Percentiles rank a stretch among this genome's conserved stretches.
Conservation (phyloP, 78 protist species). For the slime mould (Dictyostelium discoideum) region dicty_2.7 NC_007089.4:1410501-1411000, state of each 20-base stretch:
- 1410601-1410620: neutral
- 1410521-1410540: too few species aligned
- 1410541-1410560: neutral
- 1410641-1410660: slow-evolving; percentile 40
- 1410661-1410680: slow-evolving; percentile 70
- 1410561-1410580: neutral
- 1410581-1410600: neutral
- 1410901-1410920: neutral
- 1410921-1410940: neutral
- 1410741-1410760: neutral
- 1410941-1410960: neutral
- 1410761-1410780: neutral
- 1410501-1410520: too few species aligned
- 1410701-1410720: slow-evolving; percentile 35
- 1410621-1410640: slow-evolving; percentile 37
- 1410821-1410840: slow-evolving; percentile 55
- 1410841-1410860: slow-evolving; percentile 71
- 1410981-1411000: slow-evolving; percentile 43
- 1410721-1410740: neutral
- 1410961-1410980: slow-evolving; percentile 31
- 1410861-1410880: slow-evolving; percentile 19
- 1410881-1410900: slow-evolving; percentile 48
- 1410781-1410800: slow-evolving; percentile 44
- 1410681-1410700: slow-evolving; percentile 37
- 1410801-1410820: slow-evolving; percentile 57